Evolutionary conservation across 805 yeast species (phyloP), one percentile per base, ranked within the genome.

Genomic region (Starmerella powellii): DNA sequence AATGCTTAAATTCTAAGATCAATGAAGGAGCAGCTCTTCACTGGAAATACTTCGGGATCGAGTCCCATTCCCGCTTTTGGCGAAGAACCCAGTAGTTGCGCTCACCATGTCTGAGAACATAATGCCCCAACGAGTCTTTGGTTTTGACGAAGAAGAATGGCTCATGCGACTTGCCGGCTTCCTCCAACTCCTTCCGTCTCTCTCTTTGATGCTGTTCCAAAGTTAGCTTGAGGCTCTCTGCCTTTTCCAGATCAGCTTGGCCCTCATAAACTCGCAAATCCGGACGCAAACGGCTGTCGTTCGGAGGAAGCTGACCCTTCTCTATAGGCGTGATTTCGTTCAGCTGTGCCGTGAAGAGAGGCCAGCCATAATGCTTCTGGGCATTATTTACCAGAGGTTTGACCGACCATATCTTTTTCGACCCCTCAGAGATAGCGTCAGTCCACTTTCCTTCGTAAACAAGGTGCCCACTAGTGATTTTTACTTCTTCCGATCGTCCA

Each of bases 241-340:
- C 95, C 40, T 67, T 61, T 17, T 75, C 83, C 10, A 78, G 63
- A 18, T 75, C 65, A 2, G 86, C 91, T 15, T 70, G 57, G 16
- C 44, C 21, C 56, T 84, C 94, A 52, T 84, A 85, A 2, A 66
- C 61, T 34, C 72, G 65, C 56, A 85, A 74, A 59, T 91, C 98
- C 0, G 96, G 97, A 56, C 98, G 72, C 34, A 77, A 61, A 56
- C 98, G 73, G 6, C 95, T 81, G 59, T 91, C 98, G 0, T 91
- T 83, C 2, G 87, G 87, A 5, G 96, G 80, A 31, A 87, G 52
- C 2, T 61, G 41, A 2, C 65, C 80, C 23, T 68, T 48, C 56
- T 88, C 96, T 12, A 88, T 62, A 3, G 58, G 64, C 0, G 95
- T 82, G 31, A 87, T 72, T 46, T 85, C 82, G 57, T 86, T 86